phyloP scores from a whole-genome alignment of 352 stramenopile genomes.

The Globisporangium uncinulatum region DNA sequence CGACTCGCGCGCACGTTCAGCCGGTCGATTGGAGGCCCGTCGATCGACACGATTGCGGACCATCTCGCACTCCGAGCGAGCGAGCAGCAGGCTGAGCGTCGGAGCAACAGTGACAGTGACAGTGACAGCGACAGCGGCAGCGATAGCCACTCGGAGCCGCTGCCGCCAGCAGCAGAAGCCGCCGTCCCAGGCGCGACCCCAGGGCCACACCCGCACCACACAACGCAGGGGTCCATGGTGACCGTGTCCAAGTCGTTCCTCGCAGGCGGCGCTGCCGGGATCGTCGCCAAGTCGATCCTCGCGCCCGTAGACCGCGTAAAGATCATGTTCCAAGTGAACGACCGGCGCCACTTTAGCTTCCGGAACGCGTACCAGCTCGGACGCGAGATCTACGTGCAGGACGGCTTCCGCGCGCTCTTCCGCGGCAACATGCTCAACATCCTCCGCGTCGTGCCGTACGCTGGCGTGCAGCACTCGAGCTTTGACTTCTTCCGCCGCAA shows the following conservation, averaged over 20 bases:
- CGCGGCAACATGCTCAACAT: constrained; percentile 78
- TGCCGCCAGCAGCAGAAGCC: constrained; percentile 9
- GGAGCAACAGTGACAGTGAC: not conserved
- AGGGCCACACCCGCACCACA: not conserved
- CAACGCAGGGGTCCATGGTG: constrained; percentile 35
- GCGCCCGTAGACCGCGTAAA: constrained; percentile 80
- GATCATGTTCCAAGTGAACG: constrained; percentile 83
- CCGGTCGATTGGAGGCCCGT: not conserved
- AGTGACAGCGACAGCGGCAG: too few species aligned
- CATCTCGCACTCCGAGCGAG: not conserved
- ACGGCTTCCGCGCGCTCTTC: constrained; percentile 69
- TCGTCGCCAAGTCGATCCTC: constrained; percentile 69
- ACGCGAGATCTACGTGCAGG: constrained; percentile 59
- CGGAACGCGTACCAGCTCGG: constrained; percentile 57
- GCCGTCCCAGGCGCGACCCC: not conserved
- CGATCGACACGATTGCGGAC: not conserved
- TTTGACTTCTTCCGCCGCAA: constrained; percentile 81
- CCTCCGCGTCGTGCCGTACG: constrained; percentile 70
- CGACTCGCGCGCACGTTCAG: constrained; percentile 1
- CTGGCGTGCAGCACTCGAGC: constrained; percentile 73
- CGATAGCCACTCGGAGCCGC: not conserved
- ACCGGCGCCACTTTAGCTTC: constrained; percentile 67
- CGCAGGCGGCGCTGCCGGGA: constrained; percentile 61
- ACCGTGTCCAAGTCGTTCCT: constrained; percentile 83
- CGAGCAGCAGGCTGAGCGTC: constrained; percentile 4